A percentile compares a stretch with the other conserved stretches of the same genome.
Evolutionary conservation across 768 basidiomycete genomes (phyloP).

Genomic region (Clitopilus passeckerianus): DNA sequence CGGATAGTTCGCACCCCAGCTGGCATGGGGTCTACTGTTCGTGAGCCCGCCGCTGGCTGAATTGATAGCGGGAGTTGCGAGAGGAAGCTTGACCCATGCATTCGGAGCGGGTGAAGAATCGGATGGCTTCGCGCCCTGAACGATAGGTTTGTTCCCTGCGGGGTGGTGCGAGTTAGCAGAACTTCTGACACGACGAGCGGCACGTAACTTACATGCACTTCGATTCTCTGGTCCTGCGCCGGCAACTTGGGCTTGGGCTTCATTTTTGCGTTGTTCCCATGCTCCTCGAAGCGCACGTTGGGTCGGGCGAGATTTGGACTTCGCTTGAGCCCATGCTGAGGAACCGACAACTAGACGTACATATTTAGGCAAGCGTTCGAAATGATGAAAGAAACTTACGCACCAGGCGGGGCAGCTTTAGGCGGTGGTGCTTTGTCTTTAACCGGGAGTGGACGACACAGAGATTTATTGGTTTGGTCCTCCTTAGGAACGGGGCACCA

Average conservation of each 20-base stretch:
- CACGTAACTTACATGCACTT: constrained; percentile 1
- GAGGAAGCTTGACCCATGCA: not conserved
- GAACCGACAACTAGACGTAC: constrained; percentile 31
- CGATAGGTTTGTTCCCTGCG: constrained; percentile 17
- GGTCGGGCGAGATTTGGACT: not conserved
- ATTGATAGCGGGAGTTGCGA: not conserved
- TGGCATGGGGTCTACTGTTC: not conserved
- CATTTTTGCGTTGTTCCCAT: not conserved
- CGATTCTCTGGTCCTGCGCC: constrained; percentile 1
- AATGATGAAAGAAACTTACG: not conserved
- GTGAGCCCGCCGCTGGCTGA: not conserved
- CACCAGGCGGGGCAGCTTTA: constrained; percentile 19
- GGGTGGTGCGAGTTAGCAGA: constrained; percentile 5
- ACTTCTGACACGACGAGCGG: not conserved
- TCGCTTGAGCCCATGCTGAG: constrained; percentile 22
- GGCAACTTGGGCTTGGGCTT: not conserved
- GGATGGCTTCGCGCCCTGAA: not conserved
- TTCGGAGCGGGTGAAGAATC: not conserved
- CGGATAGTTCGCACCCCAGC: not conserved
- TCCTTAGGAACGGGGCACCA: constrained; percentile 37
- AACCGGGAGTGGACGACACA: constrained; percentile 40
- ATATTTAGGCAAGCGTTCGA: not conserved
- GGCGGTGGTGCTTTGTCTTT: constrained; percentile 26
- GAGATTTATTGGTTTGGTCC: constrained; percentile 35
- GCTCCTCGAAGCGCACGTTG: not conserved